Conservation (phyloP, 768 basidiomycete species). For the Zangia roseola region DNA sequence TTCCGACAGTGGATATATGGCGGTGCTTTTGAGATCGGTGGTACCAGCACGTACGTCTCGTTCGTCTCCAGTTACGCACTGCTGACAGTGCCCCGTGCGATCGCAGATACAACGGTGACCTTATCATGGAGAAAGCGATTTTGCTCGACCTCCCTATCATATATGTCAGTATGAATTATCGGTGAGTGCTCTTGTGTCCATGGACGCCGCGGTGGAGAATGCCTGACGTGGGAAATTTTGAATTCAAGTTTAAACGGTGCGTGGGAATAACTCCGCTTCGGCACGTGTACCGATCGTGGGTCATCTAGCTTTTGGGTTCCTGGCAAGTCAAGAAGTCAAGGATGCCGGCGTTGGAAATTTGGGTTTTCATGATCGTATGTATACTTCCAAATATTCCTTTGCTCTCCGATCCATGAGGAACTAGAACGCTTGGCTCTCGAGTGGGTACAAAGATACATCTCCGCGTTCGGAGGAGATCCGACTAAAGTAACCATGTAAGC, state of each 20-base stretch:
- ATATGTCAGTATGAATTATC: slow-evolving; percentile 41
- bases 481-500: slow-evolving; percentile 36
- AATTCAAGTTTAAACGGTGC: slow-evolving; percentile 11
- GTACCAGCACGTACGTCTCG: no score
- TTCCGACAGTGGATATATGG: no score
- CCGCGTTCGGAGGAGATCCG: slow-evolving; percentile 56
- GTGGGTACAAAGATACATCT: slow-evolving; percentile 63
- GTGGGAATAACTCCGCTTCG: neutral
- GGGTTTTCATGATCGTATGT: slow-evolving; percentile 47
- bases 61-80: no score
- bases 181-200: slow-evolving; percentile 23
- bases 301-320: slow-evolving; percentile 36
- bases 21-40: no score
- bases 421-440: slow-evolving; percentile 39
- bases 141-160: slow-evolving; percentile 32
- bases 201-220: neutral
- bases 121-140: slow-evolving; percentile 33
- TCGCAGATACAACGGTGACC: neutral
- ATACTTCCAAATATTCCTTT: neutral
- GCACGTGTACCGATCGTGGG: neutral
- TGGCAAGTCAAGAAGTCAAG: slow-evolving; percentile 37
- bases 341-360: slow-evolving; percentile 44
- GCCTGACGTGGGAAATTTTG: no score
- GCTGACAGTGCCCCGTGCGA: no score
- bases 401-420: neutral